Percentiles rank a stretch among this genome's conserved stretches.
phyloP scores from a whole-genome alignment of 1,284 basidiomycete genomes.

The Takashimella koratensis region DNA sequence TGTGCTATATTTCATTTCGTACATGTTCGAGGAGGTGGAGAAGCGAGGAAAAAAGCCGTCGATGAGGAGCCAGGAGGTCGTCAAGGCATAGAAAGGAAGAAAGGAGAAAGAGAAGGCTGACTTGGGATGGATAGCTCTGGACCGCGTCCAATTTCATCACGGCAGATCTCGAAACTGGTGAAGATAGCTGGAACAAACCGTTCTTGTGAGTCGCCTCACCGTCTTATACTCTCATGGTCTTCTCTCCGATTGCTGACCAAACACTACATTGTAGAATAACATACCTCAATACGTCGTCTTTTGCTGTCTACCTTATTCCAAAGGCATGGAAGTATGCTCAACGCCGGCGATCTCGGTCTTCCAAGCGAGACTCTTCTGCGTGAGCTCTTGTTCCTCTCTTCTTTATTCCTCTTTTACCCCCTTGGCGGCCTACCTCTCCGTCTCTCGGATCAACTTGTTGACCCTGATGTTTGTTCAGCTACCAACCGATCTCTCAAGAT shows the following conservation, averaged over 20 bases:
- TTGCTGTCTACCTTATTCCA: conserved; percentile 83
- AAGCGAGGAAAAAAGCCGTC: neutral
- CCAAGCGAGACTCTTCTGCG: too few relatives aligned
- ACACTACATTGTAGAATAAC: conserved; percentile 40
- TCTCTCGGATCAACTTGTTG: too few relatives aligned
- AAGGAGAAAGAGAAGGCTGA: neutral
- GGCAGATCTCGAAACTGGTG: conserved; percentile 40
- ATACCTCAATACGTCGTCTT: conserved; percentile 59
- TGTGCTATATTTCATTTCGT: too few relatives aligned
- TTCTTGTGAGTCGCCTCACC: conserved; percentile 39
- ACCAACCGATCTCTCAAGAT: conserved; percentile 10
- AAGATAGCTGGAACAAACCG: conserved; percentile 46
- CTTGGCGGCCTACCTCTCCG: too few relatives aligned
- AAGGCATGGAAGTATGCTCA: conserved; percentile 41
- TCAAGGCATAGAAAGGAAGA: neutral
- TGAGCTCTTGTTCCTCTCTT: too few relatives aligned
- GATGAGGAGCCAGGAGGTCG: neutral
- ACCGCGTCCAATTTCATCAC: conserved; percentile 46
- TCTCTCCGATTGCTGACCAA: neutral
- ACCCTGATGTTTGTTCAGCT: neutral
- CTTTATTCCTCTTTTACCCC: too few relatives aligned
- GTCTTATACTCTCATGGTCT: neutral
- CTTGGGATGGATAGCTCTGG: conserved; percentile 31
- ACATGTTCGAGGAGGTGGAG: neutral
- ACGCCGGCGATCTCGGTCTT: too few relatives aligned